phyloP scores from a whole-genome alignment of 1,139 yeast genomes.

The Debaryomycetaceae sp. region DNA sequence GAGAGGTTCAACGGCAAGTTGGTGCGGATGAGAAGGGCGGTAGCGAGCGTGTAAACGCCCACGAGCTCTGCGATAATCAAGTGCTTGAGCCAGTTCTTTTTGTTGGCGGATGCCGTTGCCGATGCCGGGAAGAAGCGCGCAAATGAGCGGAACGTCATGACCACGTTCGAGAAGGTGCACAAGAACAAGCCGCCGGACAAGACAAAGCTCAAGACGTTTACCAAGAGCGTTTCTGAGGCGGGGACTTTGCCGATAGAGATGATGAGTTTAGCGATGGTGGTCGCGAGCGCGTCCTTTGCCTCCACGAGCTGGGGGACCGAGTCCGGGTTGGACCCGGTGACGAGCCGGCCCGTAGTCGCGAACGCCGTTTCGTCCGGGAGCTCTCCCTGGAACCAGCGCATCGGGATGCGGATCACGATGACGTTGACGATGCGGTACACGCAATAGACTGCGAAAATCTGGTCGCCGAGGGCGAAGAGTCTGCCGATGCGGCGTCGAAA shows the following conservation, averaged over 20 bases:
- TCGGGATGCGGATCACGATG: conserved; percentile 28
- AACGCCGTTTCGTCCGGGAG: not conserved
- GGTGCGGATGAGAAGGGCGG: conserved; percentile 66
- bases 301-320: not conserved
- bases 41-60: conserved; percentile 73
- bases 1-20: conserved; percentile 58
- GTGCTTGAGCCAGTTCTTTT: conserved; percentile 28
- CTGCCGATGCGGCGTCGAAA: conserved; percentile 1
- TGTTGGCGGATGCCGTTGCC: conserved; percentile 10
- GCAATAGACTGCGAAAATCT: conserved; percentile 49
- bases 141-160: conserved; percentile 38
- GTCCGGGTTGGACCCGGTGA: not conserved
- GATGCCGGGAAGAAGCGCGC: conserved; percentile 21
- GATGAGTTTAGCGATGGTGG: conserved; percentile 48
- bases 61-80: conserved; percentile 57
- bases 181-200: conserved; percentile 57
- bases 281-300: conserved; percentile 50
- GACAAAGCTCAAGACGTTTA: conserved; percentile 53
- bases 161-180: conserved; percentile 57
- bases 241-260: conserved; percentile 17
- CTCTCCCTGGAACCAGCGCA: conserved; percentile 2
- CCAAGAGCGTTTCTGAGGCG: conserved; percentile 39
- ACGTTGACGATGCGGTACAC: conserved; percentile 48
- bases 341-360: not conserved
- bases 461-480: conserved; percentile 8